Conservation (phyloP, 2,329 filamentous ascomycete genomes). For the Trichophyton simii region DNA sequence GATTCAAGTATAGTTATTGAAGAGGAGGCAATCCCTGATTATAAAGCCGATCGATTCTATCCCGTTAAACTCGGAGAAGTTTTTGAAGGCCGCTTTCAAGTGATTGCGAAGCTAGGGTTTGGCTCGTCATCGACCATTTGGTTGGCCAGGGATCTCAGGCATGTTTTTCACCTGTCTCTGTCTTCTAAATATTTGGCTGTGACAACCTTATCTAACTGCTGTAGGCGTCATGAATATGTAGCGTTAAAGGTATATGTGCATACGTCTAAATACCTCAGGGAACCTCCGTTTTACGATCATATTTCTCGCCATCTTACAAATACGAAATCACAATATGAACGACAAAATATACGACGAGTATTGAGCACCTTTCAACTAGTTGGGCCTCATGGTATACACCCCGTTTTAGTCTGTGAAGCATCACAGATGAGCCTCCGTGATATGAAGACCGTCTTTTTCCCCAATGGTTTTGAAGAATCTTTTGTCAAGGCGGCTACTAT, state of each 20-base stretch:
- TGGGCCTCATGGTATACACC: slow-evolving; percentile 18
- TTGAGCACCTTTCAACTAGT: slow-evolving; percentile 23
- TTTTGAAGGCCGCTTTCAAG: slow-evolving; percentile 19
- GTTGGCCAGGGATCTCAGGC: slow-evolving; percentile 19
- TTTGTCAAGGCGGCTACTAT: slow-evolving; percentile 3
- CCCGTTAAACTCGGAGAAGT: slow-evolving; percentile 18
- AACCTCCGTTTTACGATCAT: slow-evolving; percentile 20
- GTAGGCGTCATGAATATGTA: slow-evolving; percentile 9
- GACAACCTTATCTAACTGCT: neutral
- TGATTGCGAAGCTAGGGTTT: slow-evolving; percentile 22
- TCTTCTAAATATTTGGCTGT: neutral
- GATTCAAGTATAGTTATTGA: slow-evolving; percentile 13
- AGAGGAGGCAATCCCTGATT: slow-evolving; percentile 19
- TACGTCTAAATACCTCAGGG: slow-evolving; percentile 17
- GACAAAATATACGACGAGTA: slow-evolving; percentile 19
- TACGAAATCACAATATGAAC: slow-evolving; percentile 16
- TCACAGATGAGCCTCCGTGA: slow-evolving; percentile 19
- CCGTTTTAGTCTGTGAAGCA: slow-evolving; percentile 19
- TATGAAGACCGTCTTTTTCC: neutral
- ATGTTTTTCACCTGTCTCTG: neutral
- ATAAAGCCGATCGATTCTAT: slow-evolving; percentile 18
- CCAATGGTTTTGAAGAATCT: neutral
- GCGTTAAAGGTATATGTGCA: slow-evolving; percentile 17
- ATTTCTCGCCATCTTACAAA: slow-evolving; percentile 13
- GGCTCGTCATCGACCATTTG: slow-evolving; percentile 21